Conservation (phyloP, 202 grass and related monocot species). For the Bolboschoenoplectus hybrid region DNA sequence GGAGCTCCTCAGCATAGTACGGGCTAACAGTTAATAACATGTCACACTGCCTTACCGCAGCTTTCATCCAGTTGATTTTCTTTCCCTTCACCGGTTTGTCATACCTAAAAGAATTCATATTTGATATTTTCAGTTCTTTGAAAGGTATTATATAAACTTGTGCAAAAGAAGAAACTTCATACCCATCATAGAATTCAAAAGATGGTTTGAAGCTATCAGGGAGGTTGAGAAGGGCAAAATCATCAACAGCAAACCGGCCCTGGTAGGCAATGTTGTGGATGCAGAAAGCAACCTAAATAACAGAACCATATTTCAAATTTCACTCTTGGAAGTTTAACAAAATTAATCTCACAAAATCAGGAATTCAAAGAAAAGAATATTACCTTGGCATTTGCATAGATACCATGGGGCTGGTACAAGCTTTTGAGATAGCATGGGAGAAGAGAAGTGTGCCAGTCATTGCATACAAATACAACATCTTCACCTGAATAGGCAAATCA, state of each 20-base stretch:
- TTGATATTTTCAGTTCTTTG: not conserved
- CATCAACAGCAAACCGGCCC: slow-evolving; percentile 60
- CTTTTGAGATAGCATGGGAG: slow-evolving; percentile 81
- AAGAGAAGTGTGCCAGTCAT: slow-evolving; percentile 87
- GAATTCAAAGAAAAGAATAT: not conserved
- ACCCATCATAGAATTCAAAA: slow-evolving; percentile 86
- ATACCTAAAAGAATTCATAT: slow-evolving; percentile 47
- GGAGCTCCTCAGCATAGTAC: slow-evolving; percentile 82
- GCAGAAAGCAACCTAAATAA: slow-evolving; percentile 79
- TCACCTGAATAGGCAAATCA: slow-evolving; percentile 56
- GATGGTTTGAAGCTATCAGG: slow-evolving; percentile 75
- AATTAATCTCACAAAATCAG: not conserved
- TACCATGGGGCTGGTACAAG: slow-evolving; percentile 67
- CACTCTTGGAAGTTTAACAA: slow-evolving; percentile 30
- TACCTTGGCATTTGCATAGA: slow-evolving; percentile 83
- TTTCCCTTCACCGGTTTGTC: slow-evolving; percentile 77
- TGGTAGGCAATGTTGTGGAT: slow-evolving; percentile 98
- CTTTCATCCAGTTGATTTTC: slow-evolving; percentile 99
- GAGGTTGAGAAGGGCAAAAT: slow-evolving; percentile 67
- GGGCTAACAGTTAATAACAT: slow-evolving; percentile 77
- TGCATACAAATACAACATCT: slow-evolving; percentile 85
- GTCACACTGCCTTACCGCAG: slow-evolving; percentile 68
- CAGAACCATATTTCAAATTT: not conserved
- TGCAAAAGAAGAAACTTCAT: slow-evolving; percentile 23
- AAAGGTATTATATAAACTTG: not conserved